Evolutionary conservation across 768 basidiomycete species (phyloP).

Genomic region (Tulasnella sp.): DNA sequence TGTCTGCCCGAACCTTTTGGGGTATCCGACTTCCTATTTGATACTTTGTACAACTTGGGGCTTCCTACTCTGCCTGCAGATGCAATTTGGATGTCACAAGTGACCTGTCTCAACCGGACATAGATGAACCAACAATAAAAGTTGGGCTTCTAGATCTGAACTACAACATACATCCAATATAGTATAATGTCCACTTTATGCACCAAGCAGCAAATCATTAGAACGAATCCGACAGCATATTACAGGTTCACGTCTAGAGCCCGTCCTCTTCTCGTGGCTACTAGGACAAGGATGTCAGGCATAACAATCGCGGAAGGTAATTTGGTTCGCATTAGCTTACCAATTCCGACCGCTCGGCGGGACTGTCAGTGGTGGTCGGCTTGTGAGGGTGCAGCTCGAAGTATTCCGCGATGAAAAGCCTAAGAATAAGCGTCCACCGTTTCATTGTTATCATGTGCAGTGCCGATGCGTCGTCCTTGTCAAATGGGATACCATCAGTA

Average conservation of each 20-base stretch:
- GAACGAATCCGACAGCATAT: neutral
- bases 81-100: too few relatives aligned
- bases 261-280: neutral
- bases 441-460: slow-evolving; percentile 77
- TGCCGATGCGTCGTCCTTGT: slow-evolving; percentile 78
- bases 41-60: too few relatives aligned
- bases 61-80: too few relatives aligned
- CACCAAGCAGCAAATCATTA: neutral
- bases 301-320: neutral
- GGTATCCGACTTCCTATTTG: too few relatives aligned
- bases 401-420: slow-evolving; percentile 87
- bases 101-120: too few relatives aligned
- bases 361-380: neutral
- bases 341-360: neutral
- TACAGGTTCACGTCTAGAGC: neutral
- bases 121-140: neutral
- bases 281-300: neutral
- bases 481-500: neutral
- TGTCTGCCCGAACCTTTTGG: too few relatives aligned
- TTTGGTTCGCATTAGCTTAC: neutral
- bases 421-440: slow-evolving; percentile 78
- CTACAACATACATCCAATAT: neutral
- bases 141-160: neutral
- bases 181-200: neutral
- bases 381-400: slow-evolving; percentile 35